A percentile compares a stretch with the other conserved stretches of the same genome.
phyloP scores from a whole-genome alignment of 805 yeast genomes.

The Kodamaea kakaduensis region DNA sequence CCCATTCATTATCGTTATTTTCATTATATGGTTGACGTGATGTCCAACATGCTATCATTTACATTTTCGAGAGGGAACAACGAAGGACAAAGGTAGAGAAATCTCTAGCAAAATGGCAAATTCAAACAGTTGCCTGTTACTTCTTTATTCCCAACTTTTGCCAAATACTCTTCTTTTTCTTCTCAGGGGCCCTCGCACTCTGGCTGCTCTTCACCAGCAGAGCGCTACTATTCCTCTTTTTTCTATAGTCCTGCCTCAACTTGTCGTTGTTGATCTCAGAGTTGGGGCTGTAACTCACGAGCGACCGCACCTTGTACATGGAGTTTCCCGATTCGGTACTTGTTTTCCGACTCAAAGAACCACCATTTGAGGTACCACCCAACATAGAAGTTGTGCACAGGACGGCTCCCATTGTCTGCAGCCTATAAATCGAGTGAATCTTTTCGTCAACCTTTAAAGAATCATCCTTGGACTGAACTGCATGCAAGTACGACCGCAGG shows the following conservation, averaged over 20 bases:
- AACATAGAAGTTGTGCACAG: conserved; percentile 1
- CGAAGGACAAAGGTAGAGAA: too few species aligned
- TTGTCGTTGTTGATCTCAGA: conserved; percentile 20
- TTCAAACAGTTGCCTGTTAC: conserved; percentile 2
- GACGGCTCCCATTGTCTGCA: conserved; percentile 15
- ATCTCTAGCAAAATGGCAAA: too few species aligned
- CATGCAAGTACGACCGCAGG: conserved; percentile 22
- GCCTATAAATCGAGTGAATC: conserved; percentile 34
- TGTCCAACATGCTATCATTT: too few species aligned
- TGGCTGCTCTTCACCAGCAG: conserved; percentile 8
- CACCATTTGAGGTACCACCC: conserved; percentile 7
- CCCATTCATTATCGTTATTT: too few species aligned
- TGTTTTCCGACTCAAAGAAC: conserved; percentile 9
- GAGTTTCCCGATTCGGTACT: conserved; percentile 13
- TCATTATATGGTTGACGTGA: too few species aligned
- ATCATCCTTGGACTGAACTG: conserved; percentile 20
- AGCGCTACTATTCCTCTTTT: conserved; percentile 9
- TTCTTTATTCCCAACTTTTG: conserved; percentile 15
- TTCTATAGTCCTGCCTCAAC: conserved; percentile 10
- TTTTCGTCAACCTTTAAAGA: conserved; percentile 24
- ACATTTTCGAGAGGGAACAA: too few species aligned
- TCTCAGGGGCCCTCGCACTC: conserved; percentile 5
- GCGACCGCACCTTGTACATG: conserved; percentile 40
- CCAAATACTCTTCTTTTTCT: conserved; percentile 13
- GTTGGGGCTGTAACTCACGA: conserved; percentile 33